Percentiles rank a stretch among this genome's conserved stretches.
Conservation (phyloP, 768 basidiomycete species). For the Gloeophyllum trabeum region DNA sequence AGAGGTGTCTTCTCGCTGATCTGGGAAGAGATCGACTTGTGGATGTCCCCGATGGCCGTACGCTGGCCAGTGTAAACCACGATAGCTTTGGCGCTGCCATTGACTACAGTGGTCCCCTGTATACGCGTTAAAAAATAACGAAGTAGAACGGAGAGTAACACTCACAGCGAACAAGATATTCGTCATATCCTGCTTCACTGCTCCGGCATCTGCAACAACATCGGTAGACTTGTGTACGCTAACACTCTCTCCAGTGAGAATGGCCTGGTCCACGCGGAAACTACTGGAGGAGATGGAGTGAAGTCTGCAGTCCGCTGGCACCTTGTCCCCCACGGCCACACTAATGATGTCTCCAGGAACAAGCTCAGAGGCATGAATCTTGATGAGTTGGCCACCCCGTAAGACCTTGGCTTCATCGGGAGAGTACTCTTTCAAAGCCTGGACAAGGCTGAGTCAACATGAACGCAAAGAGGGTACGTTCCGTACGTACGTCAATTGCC, state of each 20-base stretch:
- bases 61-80: slow-evolving; percentile 79
- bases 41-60: slow-evolving; percentile 95
- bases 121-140: neutral
- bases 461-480: neutral
- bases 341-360: slow-evolving; percentile 93
- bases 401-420: slow-evolving; percentile 92
- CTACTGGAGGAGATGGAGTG: slow-evolving; percentile 85
- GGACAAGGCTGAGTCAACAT: slow-evolving; percentile 3
- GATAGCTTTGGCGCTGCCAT: slow-evolving; percentile 78
- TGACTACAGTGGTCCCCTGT: slow-evolving; percentile 93
- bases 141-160: slow-evolving; percentile 4
- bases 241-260: slow-evolving; percentile 88
- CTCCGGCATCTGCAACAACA: slow-evolving; percentile 56
- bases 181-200: slow-evolving; percentile 97
- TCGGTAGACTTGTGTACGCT: slow-evolving; percentile 77
- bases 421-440: slow-evolving; percentile 96
- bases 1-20: slow-evolving; percentile 94
- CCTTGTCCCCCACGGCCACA: slow-evolving; percentile 88
- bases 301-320: slow-evolving; percentile 90
- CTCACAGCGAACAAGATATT: slow-evolving; percentile 91
- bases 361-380: slow-evolving; percentile 78
- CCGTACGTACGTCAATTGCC: slow-evolving; percentile 80
- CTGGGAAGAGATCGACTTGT: slow-evolving; percentile 89
- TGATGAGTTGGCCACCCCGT: slow-evolving; percentile 55
- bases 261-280: slow-evolving; percentile 93